These are phyloP conservation scores for Colletotrichum chlorophyti DNA, from an alignment of 2,329 filamentous ascomycete genomes.

Conservation along the genomic window DNA sequence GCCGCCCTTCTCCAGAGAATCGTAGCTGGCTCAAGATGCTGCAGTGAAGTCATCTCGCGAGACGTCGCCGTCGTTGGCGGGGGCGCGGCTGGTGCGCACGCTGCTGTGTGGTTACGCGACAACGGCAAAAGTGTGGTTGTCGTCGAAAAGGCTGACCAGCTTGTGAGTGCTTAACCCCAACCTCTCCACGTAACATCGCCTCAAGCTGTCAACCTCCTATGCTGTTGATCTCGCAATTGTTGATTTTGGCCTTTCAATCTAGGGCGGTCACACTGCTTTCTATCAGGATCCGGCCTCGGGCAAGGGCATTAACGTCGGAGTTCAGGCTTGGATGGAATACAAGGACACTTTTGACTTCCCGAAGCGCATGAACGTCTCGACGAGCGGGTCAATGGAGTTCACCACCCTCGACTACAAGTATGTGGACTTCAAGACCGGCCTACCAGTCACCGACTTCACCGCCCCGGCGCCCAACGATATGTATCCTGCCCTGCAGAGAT, in stretches of 20 bases:
- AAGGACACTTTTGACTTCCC: constrained; percentile 40
- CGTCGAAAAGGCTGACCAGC: constrained; percentile 42
- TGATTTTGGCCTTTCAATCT: not conserved
- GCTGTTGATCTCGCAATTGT: too few species aligned
- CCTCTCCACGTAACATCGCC: not conserved
- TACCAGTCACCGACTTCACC: constrained; percentile 34
- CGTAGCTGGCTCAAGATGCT: not conserved
- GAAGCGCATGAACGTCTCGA: constrained; percentile 39
- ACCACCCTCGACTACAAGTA: constrained; percentile 31
- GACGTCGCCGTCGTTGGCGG: constrained; percentile 48
- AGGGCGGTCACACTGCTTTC: constrained; percentile 42
- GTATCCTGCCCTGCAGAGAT: constrained; percentile 35
- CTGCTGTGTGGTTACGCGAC: constrained; percentile 46
- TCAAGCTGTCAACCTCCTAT: not conserved
- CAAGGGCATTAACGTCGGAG: constrained; percentile 30
- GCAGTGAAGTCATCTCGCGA: constrained; percentile 23
- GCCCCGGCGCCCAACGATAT: constrained; percentile 33
- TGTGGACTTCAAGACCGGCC: constrained; percentile 45
- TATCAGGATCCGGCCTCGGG: constrained; percentile 36
- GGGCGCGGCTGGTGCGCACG: constrained; percentile 47
- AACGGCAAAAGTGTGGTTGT: constrained; percentile 43
- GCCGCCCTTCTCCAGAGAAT: not conserved
- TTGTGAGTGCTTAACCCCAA: constrained; percentile 33
- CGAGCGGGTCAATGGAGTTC: constrained; percentile 35
- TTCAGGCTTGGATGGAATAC: constrained; percentile 37